Percentiles rank a stretch among this genome's conserved stretches.
phyloP scores from a whole-genome alignment of 2,329 filamentous ascomycete genomes.

The Colletotrichum sp. region DNA sequence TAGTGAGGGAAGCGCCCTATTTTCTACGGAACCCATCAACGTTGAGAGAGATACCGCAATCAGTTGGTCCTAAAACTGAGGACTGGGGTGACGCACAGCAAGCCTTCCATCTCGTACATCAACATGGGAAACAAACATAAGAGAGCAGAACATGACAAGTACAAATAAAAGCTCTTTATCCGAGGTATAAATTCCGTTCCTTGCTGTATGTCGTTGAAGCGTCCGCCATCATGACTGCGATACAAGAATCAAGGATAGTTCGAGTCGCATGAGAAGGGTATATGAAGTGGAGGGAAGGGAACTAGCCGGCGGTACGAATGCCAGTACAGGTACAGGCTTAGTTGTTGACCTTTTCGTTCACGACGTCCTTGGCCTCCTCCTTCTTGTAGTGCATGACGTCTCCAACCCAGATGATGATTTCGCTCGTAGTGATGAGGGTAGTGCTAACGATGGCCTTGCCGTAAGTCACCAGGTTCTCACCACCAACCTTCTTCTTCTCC shows the following conservation, averaged over 20 bases:
- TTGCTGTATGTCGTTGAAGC: slow-evolving; percentile 21
- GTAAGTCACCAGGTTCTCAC: slow-evolving; percentile 68
- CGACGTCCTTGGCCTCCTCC: slow-evolving; percentile 60
- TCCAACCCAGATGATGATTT: slow-evolving; percentile 67
- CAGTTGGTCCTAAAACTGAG: not conserved
- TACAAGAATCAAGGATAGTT: not conserved
- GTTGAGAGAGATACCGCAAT: not conserved
- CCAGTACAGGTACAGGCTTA: slow-evolving; percentile 26
- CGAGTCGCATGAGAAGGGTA: slow-evolving; percentile 6
- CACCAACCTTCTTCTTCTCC: slow-evolving; percentile 68
- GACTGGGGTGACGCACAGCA: not conserved
- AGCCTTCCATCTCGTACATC: slow-evolving; percentile 3
- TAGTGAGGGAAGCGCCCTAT: not conserved
- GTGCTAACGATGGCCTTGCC: slow-evolving; percentile 75
- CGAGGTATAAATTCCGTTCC: slow-evolving; percentile 19
- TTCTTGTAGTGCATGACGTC: slow-evolving; percentile 67
- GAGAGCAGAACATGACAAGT: not conserved
- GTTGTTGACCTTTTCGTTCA: slow-evolving; percentile 57
- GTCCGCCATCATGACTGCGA: slow-evolving; percentile 12
- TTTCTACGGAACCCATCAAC: not conserved
- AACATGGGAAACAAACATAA: slow-evolving; percentile 1
- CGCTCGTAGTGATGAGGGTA: slow-evolving; percentile 68
- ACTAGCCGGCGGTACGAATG: not conserved
- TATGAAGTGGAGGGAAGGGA: not conserved
- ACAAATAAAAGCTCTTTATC: slow-evolving; percentile 2